Percentiles rank a stretch among this genome's conserved stretches.
Evolutionary conservation across 2,329 filamentous ascomycete species (phyloP).

Genomic region (Stagonosporopsis vannaccii): DNA sequence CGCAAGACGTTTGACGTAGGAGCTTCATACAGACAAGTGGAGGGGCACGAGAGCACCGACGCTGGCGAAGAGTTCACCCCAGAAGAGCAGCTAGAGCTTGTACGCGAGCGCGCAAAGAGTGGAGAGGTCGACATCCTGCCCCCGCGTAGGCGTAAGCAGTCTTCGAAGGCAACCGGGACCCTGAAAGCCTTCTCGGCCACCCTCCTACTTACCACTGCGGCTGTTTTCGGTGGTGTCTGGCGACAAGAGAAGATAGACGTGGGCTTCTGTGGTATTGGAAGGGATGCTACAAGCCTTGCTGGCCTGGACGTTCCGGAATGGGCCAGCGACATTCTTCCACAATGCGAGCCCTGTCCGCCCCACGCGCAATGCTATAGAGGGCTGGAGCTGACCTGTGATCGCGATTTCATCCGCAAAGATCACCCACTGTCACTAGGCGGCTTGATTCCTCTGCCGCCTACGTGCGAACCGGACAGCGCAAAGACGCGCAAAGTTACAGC

Average conservation of each 20-base stretch:
- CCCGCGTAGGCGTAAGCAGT: slow-evolving; percentile 40
- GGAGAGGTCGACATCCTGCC: slow-evolving; percentile 61
- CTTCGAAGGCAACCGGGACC: slow-evolving; percentile 54
- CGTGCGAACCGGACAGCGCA: slow-evolving; percentile 93
- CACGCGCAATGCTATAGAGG: slow-evolving; percentile 89
- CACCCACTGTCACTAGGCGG: slow-evolving; percentile 86
- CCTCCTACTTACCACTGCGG: slow-evolving; percentile 72
- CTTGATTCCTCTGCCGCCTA: slow-evolving; percentile 82
- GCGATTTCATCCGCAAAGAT: slow-evolving; percentile 82
- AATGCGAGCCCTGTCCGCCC: slow-evolving; percentile 87
- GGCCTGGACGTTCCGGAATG: slow-evolving; percentile 76
- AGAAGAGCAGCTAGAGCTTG: slow-evolving; percentile 79
- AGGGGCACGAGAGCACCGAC: slow-evolving; percentile 59
- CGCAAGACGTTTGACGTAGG: slow-evolving; percentile 68
- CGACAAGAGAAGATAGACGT: slow-evolving; percentile 95
- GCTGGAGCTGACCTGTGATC: slow-evolving; percentile 80
- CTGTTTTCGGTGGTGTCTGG: slow-evolving; percentile 81
- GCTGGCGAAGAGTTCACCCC: slow-evolving; percentile 93
- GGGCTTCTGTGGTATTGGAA: slow-evolving; percentile 86
- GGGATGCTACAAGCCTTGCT: slow-evolving; percentile 65
- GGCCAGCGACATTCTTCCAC: slow-evolving; percentile 73
- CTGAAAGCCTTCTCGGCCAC: slow-evolving; percentile 73
- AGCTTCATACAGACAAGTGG: slow-evolving; percentile 53
- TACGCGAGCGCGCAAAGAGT: slow-evolving; percentile 69
- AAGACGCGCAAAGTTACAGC: slow-evolving; percentile 86